These are phyloP conservation scores for Hemisphaericaspora lyxosophila DNA, from an alignment of 1,139 yeast species.

Conservation along the genomic window DNA sequence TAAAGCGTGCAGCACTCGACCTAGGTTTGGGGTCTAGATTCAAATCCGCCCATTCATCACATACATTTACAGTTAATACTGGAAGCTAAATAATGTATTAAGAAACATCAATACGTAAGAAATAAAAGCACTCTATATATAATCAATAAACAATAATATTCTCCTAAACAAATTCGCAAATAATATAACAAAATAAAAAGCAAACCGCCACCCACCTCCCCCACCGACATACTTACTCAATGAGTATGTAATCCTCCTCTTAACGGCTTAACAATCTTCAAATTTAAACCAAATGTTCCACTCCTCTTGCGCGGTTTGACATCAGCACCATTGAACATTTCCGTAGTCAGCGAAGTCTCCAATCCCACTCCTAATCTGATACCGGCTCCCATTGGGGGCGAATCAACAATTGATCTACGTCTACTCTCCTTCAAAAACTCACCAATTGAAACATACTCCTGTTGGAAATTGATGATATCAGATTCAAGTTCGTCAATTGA, in stretches of 20 bases:
- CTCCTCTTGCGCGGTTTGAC: not conserved
- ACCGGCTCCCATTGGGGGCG: too few relatives aligned
- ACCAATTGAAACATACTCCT: slow-evolving; percentile 13
- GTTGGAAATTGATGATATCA: slow-evolving; percentile 10
- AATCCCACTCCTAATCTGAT: slow-evolving; percentile 1
- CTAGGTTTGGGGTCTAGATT: too few relatives aligned
- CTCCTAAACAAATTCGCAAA: too few relatives aligned
- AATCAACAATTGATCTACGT: slow-evolving; percentile 7
- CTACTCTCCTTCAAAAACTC: slow-evolving; percentile 14
- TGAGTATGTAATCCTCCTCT: slow-evolving; percentile 46
- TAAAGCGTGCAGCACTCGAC: too few relatives aligned
- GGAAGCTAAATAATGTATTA: too few relatives aligned
- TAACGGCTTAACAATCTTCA: slow-evolving; percentile 65
- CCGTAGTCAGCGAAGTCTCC: slow-evolving; percentile 12
- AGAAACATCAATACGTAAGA: too few relatives aligned
- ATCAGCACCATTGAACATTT: slow-evolving; percentile 7
- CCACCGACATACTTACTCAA: not conserved
- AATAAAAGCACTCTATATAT: too few relatives aligned
- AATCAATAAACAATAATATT: too few relatives aligned
- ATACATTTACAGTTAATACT: too few relatives aligned
- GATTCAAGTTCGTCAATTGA: slow-evolving; percentile 5
- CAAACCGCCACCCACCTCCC: too few relatives aligned
- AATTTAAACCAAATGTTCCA: slow-evolving; percentile 42
- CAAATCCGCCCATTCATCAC: too few relatives aligned
- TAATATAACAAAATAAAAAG: too few relatives aligned